These are phyloP conservation scores for Cutaneotrichosporon cavernicola DNA, from an alignment of 1,284 basidiomycete genomes.

Conservation along the genomic window DNA sequence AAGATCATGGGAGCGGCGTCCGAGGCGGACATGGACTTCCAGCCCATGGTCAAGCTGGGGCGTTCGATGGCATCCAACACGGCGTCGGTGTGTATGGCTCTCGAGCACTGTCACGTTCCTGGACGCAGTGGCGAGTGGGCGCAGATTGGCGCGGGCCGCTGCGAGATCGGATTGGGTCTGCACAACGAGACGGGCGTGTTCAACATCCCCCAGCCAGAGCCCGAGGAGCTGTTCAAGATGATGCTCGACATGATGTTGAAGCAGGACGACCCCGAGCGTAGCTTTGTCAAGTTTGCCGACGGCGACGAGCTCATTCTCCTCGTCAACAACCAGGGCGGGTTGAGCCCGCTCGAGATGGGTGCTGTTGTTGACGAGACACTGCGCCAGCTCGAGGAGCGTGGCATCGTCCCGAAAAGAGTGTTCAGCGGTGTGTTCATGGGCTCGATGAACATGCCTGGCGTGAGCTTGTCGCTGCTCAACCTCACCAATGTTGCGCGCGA, in stretches of 20 bases:
- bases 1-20: conserved; percentile 49
- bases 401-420: conserved; percentile 52
- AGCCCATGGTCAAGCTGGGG: conserved; percentile 42
- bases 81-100: conserved; percentile 54
- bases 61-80: conserved; percentile 47
- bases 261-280: conserved; percentile 54
- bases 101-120: conserved; percentile 58
- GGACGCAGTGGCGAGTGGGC: conserved; percentile 52
- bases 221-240: conserved; percentile 42
- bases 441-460: conserved; percentile 57
- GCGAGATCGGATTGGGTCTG: conserved; percentile 56
- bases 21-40: conserved; percentile 40
- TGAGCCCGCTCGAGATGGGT: conserved; percentile 55
- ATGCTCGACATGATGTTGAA: conserved; percentile 49
- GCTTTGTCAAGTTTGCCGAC: conserved; percentile 54
- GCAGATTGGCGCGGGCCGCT: conserved; percentile 51
- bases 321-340: conserved; percentile 57
- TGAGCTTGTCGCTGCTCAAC: conserved; percentile 55
- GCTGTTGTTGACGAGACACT: conserved; percentile 54
- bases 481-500: conserved; percentile 48
- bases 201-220: conserved; percentile 42
- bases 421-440: conserved; percentile 56
- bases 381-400: conserved; percentile 43
- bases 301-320: conserved; percentile 51
- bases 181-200: conserved; percentile 57